Conservation (phyloP, 495 filamentous ascomycete species). For the Penicillium coffeae region DNA sequence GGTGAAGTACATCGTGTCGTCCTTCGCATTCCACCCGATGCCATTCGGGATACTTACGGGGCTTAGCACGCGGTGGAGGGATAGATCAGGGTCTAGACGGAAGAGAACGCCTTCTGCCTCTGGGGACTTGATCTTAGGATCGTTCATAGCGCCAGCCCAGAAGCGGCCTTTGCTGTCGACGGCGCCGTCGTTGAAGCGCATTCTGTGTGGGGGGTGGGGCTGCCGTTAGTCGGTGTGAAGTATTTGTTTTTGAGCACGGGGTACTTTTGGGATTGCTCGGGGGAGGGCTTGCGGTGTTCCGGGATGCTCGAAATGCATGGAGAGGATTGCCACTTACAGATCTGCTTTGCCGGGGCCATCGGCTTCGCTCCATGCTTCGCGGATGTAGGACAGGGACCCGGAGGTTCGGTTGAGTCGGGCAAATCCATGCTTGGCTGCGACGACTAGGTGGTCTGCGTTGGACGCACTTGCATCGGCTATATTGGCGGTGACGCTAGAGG, state of each 20-base stretch:
- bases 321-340: conserved; percentile 31
- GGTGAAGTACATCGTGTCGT: conserved; percentile 78
- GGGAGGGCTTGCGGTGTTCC: not conserved
- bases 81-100: conserved; percentile 59
- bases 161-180: conserved; percentile 79
- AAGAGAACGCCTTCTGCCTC: conserved; percentile 54
- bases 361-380: conserved; percentile 50
- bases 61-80: conserved; percentile 55
- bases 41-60: conserved; percentile 82
- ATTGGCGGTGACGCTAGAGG: conserved; percentile 69
- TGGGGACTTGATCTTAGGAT: conserved; percentile 44
- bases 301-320: no score
- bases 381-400: conserved; percentile 59
- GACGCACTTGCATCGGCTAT: conserved; percentile 62
- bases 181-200: conserved; percentile 76
- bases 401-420: conserved; percentile 68
- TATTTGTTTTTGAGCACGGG: not conserved
- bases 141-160: conserved; percentile 90
- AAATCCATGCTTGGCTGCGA: conserved; percentile 78
- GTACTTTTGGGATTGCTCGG: conserved; percentile 2
- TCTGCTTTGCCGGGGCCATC: conserved; percentile 44
- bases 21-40: conserved; percentile 66
- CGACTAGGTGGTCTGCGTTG: conserved; percentile 58
- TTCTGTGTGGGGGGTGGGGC: conserved; percentile 27
- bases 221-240: conserved; percentile 7